Evolutionary conservation across 495 filamentous ascomycete species (phyloP), one percentile per base, ranked within the genome.

Genomic region (Thozetella sp.): DNA sequence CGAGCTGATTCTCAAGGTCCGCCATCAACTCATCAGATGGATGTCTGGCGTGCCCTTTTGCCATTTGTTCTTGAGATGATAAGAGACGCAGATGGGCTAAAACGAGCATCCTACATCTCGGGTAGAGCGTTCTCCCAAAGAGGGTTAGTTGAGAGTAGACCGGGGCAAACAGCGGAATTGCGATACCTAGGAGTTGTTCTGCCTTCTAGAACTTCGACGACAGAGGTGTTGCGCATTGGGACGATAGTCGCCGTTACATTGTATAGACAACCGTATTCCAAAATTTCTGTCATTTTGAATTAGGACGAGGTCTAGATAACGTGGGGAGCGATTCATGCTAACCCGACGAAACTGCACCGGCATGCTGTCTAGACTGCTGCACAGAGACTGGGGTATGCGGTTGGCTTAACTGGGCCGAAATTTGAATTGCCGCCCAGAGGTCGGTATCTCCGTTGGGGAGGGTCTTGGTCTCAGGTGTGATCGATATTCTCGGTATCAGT

Each of bases 391-490:
- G 57, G 22, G 26, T 55, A 23, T 55, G 56, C 2, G 67, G 60
- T 23, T 57, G 62, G 57, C 63, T 69, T 1, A 78, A 54, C 53
- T 68, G 72, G 12, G 76, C 72, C 4, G 70, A 76, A 15, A 85
- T 59, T 61, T 83, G 73, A 37, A 85, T 65, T 17, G 77, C 77
- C 15, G 71, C 75, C 82, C 77, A 85, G 6, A 84, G 30, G 27
- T 48, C 67, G 27, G 63, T 64, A 25, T 55, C 60, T 6, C 58
- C 67, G 17, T 69, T 65, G 23, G 75, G 65, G 1, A 80, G 59
- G n/a, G 71, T 70, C 10, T 83, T 80, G 70, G 71, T 72, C 55
- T 86, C 87, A 0, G 86, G 83, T 2, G 71, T 85, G 25, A 80
- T 73, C 1, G 68, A 63, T 22, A 81, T 73, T 17, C 73, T 63